These are phyloP conservation scores for Chalaropsis thielavioides DNA, from an alignment of 2,329 filamentous ascomycete genomes.

Conservation along the genomic window DNA sequence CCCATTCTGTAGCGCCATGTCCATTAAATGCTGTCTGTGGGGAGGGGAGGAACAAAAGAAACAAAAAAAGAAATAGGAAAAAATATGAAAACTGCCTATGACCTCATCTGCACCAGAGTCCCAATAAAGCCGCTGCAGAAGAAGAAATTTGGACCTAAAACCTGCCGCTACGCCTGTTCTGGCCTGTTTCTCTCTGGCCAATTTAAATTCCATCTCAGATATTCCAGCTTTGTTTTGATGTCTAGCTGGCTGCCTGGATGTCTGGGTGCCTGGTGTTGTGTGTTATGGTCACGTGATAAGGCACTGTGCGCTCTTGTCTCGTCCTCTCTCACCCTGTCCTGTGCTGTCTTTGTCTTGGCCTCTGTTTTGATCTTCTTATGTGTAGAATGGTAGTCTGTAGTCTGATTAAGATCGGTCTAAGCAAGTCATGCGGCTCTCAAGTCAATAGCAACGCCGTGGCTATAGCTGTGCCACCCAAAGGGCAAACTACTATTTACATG, in stretches of 20 bases:
- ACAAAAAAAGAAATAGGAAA: too few relatives aligned
- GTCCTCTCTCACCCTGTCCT: too few relatives aligned
- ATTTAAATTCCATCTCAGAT: neutral
- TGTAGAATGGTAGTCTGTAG: too few relatives aligned
- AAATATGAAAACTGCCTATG: neutral
- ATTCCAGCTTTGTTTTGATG: neutral
- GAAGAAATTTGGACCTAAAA: neutral
- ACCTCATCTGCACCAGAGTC: neutral
- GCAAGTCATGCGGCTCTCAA: neutral
- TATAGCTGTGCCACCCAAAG: neutral
- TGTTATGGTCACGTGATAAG: neutral
- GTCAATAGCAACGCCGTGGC: neutral
- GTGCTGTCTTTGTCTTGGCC: too few relatives aligned
- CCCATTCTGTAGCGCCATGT: neutral
- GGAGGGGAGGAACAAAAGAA: too few relatives aligned
- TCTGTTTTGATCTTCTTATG: too few relatives aligned
- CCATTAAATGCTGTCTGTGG: neutral
- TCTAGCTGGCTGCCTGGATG: too few relatives aligned
- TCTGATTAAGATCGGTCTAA: neutral
- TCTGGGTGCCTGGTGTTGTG: neutral
- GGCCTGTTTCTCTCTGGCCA: neutral
- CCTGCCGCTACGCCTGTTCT: neutral
- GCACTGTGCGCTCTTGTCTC: neutral
- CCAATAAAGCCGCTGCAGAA: neutral
- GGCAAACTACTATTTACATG: neutral